phyloP scores from a whole-genome alignment of 2,329 filamentous ascomycete species.

The Botrytis hyacinthi region DNA sequence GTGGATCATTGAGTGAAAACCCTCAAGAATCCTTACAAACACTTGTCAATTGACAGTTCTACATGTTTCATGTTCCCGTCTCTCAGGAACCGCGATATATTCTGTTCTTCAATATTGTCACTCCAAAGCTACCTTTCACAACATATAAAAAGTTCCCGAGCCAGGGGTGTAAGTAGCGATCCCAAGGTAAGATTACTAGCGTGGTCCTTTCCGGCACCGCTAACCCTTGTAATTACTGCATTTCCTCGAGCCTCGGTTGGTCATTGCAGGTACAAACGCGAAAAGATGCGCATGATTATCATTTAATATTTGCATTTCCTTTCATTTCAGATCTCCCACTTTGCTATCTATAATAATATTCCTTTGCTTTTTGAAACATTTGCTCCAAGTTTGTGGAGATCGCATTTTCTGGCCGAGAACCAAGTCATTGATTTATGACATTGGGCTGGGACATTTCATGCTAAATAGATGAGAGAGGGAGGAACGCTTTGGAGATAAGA shows the following conservation, averaged over 20 bases:
- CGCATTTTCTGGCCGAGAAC: neutral
- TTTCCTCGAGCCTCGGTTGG: constrained; percentile 19
- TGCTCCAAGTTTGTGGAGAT: neutral
- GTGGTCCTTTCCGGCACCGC: neutral
- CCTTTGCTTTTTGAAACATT: neutral
- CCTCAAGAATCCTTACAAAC: neutral
- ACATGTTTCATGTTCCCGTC: neutral
- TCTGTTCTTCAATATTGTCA: neutral
- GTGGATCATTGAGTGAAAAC: constrained; percentile 8
- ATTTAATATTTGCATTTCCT: constrained; percentile 11
- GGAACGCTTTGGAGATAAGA: constrained; percentile 34
- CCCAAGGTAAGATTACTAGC: neutral
- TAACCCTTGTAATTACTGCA: constrained; percentile 6
- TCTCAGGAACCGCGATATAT: neutral
- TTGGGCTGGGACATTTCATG: neutral
- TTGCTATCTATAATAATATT: constrained; percentile 1
- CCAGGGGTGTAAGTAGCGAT: neutral
- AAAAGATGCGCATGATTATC: constrained; percentile 18
- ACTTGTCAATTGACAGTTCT: neutral
- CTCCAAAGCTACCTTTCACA: neutral
- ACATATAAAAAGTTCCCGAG: neutral
- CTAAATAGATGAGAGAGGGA: constrained; percentile 18
- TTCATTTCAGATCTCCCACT: constrained; percentile 8
- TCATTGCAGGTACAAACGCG: constrained; percentile 13
- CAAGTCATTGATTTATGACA: neutral